Percentiles rank a stretch among this genome's conserved stretches.
Conservation (phyloP, 2,329 filamentous ascomycete genomes). For the Aspergillus pseudoviridinutans region DNA sequence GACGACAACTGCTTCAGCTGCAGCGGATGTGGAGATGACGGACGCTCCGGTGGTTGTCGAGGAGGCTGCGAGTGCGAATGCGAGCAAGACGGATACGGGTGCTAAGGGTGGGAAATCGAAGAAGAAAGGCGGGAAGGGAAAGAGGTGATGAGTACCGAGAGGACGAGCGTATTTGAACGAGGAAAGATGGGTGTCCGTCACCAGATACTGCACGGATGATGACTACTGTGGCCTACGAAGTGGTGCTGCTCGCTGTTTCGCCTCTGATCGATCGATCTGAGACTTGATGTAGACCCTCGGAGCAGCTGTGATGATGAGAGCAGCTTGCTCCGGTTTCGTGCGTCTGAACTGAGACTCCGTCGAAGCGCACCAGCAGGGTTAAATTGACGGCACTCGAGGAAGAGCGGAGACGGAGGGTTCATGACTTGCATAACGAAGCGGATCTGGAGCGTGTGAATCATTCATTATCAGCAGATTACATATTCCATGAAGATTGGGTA, state of each 20-base stretch:
- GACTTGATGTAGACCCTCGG: neutral
- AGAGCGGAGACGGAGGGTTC: neutral
- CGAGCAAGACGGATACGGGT: slow-evolving; percentile 18
- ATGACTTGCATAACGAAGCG: neutral
- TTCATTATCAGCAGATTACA: neutral
- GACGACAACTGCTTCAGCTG: slow-evolving; percentile 30
- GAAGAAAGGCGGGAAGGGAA: slow-evolving; percentile 70
- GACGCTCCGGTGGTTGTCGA: slow-evolving; percentile 30
- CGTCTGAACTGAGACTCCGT: neutral
- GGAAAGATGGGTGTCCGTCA: neutral
- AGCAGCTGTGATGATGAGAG: neutral
- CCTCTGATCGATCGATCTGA: neutral
- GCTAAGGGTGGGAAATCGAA: slow-evolving; percentile 32
- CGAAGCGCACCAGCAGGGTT: neutral
- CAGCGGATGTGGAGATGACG: slow-evolving; percentile 30
- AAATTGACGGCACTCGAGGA: neutral
- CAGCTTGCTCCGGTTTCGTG: neutral
- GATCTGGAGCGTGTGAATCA: neutral
- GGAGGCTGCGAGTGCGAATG: slow-evolving; percentile 12
- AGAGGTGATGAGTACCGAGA: slow-evolving; percentile 48
- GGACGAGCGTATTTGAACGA: neutral
- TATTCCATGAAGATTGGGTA: neutral
- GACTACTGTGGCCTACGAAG: neutral
- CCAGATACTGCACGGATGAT: neutral
- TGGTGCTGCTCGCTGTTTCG: neutral